Conservation (phyloP, 495 filamentous ascomycete species). For the Hypoxylon lienhwacheense region DNA sequence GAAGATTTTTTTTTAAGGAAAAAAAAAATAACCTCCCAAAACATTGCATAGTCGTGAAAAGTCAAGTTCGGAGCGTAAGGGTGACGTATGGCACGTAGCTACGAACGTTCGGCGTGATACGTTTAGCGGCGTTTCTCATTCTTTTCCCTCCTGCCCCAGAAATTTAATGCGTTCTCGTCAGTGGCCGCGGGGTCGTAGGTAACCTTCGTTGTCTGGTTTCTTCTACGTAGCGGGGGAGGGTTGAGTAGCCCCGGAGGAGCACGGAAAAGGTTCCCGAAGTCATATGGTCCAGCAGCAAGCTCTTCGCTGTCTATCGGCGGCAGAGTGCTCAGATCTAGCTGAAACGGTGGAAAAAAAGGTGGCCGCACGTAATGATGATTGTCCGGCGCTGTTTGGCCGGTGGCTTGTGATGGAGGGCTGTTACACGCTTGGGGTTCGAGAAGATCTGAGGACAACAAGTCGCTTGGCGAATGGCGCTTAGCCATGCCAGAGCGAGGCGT, state of each 20-base stretch:
- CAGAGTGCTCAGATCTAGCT: conserved; percentile 45
- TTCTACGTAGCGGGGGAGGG: conserved; percentile 48
- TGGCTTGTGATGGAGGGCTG: conserved; percentile 61
- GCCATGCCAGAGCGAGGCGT: conserved; percentile 41
- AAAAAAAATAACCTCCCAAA: too few species aligned
- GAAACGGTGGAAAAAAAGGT: conserved; percentile 40
- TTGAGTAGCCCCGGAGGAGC: conserved; percentile 57
- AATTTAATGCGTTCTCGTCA: too few species aligned
- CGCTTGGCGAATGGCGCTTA: conserved; percentile 34
- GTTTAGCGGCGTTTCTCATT: background rate
- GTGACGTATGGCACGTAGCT: too few species aligned
- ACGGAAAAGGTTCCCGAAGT: conserved; percentile 51
- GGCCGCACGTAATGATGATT: conserved; percentile 47
- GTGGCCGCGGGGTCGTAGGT: too few species aligned
- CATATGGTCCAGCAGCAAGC: conserved; percentile 35
- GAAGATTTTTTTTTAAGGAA: too few species aligned
- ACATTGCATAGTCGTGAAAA: too few species aligned
- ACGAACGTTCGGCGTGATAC: too few species aligned
- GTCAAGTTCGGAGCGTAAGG: too few species aligned
- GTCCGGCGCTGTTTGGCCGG: conserved; percentile 62
- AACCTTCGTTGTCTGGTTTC: conserved; percentile 12
- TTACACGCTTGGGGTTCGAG: conserved; percentile 42
- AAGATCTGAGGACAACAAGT: conserved; percentile 44
- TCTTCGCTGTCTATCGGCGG: conserved; percentile 47
- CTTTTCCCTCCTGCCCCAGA: too few species aligned